Evolutionary conservation across 2,329 filamentous ascomycete genomes (phyloP).

Genomic region (Arthrobotrys musiformis): DNA sequence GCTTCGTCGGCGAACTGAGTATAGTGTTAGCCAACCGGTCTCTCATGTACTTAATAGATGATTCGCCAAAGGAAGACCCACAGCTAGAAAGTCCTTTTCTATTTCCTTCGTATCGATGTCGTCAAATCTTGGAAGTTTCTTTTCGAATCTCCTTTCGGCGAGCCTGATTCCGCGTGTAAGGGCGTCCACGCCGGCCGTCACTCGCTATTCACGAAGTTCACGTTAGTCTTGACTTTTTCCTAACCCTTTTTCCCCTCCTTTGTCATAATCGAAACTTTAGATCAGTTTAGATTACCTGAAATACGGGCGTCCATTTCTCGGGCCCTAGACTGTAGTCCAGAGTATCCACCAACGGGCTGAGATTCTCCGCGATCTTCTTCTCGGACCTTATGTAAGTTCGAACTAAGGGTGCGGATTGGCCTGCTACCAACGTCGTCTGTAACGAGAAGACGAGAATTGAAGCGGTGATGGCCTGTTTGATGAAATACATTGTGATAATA

Average conservation of each 20-base stretch:
- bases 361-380: neutral
- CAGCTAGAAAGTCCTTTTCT: neutral
- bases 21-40: neutral
- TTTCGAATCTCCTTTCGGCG: neutral
- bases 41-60: neutral
- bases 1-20: constrained; percentile 7
- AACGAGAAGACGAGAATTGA: neutral
- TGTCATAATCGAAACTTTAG: too few relatives aligned
- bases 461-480: neutral
- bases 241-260: neutral
- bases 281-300: neutral
- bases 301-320: neutral
- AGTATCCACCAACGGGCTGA: neutral
- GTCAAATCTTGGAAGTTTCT: neutral
- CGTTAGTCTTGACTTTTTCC: neutral
- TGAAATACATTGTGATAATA: constrained; percentile 4
- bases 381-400: neutral
- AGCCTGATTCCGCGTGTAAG: neutral
- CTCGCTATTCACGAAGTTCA: neutral
- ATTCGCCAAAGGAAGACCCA: neutral
- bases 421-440: neutral
- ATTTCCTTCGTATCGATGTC: neutral
- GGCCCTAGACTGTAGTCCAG: neutral
- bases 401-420: neutral
- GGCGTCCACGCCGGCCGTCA: neutral